Base-by-base conservation (phyloP, 2,329 filamentous ascomycete species). In the Kalaharituber pfeilii region DNA sequence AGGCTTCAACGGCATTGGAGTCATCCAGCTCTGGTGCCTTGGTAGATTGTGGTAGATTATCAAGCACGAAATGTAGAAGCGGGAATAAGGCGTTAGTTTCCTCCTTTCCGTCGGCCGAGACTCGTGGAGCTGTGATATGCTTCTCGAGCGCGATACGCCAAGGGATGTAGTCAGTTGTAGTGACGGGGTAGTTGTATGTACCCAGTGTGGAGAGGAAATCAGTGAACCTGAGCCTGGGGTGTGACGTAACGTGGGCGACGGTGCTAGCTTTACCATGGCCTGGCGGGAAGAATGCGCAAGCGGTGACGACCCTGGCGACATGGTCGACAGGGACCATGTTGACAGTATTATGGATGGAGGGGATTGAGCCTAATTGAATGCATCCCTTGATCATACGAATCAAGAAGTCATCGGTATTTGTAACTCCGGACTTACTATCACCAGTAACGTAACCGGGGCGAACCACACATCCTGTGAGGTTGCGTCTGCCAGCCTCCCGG, bases 241-340 rank as follows among this genome's bases (percentile, higher is more conserved):
- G 85, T 2, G 77, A 78, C 1, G 86, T 93, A 49, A 91, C 80
- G 62, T 94, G 86, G 1, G 79, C 75, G 4, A 94, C 84, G 56
- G 75, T 72, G 2, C 45, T 56, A 2, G 64, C 56, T 1, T 79
- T 68, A 2, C 71, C 71, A 11, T 65, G 62, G n/a, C 66, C 61
- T 2, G 79, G 73, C 0, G 80, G 80, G 64, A 81, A 75, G 62
- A 93, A 74, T 0, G 79, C 75, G 4, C 81, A 73, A 0, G 87
- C 85, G 18, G 86, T 79, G 25, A 94, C 82, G 6, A 94, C 77
- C n/a, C 78, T 75, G 1, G 82, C 78, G 30, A 95, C 87, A 61
- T 94, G 86, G 58, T 80, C 79, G 25, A 94, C 87, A 0, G 89
- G 88, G 0, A 94, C 84, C 67, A 82, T 79, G 71, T 95, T 96